A percentile compares a stretch with the other conserved stretches of the same genome.
Evolutionary conservation across 2,329 filamentous ascomycete species (phyloP).

Genomic region (Pseudocercospora crystallina): DNA sequence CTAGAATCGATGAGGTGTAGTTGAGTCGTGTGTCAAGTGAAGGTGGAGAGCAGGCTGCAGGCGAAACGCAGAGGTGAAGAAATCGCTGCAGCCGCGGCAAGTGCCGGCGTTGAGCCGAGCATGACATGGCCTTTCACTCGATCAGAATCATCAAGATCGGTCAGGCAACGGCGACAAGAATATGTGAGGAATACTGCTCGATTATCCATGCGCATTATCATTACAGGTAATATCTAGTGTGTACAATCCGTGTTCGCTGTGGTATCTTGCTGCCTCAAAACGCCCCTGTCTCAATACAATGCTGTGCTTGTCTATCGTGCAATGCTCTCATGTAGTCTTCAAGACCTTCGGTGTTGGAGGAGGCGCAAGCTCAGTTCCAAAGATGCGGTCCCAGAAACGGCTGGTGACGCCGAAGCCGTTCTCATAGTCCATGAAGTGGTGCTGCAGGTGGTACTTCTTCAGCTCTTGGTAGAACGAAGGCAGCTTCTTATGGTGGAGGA

Average conservation of each 20-base stretch:
- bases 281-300: slow-evolving; percentile 12
- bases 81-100: background rate
- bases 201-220: background rate
- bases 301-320: slow-evolving; percentile 1
- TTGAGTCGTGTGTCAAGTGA: background rate
- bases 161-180: too few relatives aligned
- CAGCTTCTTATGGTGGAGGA: slow-evolving; percentile 91
- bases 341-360: slow-evolving; percentile 48
- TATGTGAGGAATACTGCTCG: background rate
- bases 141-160: too few relatives aligned
- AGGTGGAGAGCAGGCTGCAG: background rate
- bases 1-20: too few relatives aligned
- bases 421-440: slow-evolving; percentile 97
- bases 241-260: slow-evolving; percentile 12
- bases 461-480: slow-evolving; percentile 85
- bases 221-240: slow-evolving; percentile 13
- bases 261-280: slow-evolving; percentile 17
- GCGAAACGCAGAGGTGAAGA: background rate
- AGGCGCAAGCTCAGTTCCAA: slow-evolving; percentile 77
- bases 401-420: slow-evolving; percentile 96
- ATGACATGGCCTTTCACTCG: too few relatives aligned
- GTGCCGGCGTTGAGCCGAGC: background rate
- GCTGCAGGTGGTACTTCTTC: slow-evolving; percentile 96
- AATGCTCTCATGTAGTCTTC: slow-evolving; percentile 40
- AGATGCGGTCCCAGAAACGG: slow-evolving; percentile 91